Evolutionary conservation across 2,329 filamentous ascomycete genomes (phyloP).

Genomic region (Colletotrichum gigasporum): DNA sequence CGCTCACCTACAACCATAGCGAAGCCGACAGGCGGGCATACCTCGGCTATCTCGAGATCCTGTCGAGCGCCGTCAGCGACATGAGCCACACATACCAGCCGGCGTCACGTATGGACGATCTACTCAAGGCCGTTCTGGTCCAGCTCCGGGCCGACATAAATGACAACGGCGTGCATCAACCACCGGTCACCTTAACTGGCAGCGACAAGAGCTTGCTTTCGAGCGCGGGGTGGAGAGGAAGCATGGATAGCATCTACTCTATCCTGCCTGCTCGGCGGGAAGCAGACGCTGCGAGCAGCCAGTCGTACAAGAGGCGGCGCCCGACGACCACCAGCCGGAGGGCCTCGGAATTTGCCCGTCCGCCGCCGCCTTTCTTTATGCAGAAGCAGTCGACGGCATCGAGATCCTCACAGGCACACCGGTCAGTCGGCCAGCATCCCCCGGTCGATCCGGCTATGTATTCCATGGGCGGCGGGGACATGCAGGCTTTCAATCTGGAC

Average conservation of each 20-base stretch:
- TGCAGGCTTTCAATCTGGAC: slow-evolving; percentile 38
- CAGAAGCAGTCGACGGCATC: slow-evolving; percentile 33
- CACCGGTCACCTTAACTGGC: slow-evolving; percentile 3
- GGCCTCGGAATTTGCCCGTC: slow-evolving; percentile 42
- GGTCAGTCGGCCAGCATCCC: slow-evolving; percentile 27
- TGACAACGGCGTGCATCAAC: not conserved
- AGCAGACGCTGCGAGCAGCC: slow-evolving; percentile 37
- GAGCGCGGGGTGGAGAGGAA: slow-evolving; percentile 9
- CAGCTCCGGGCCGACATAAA: slow-evolving; percentile 50
- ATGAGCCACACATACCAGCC: slow-evolving; percentile 64
- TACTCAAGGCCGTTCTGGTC: slow-evolving; percentile 61
- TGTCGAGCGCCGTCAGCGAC: slow-evolving; percentile 59
- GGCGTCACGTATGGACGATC: slow-evolving; percentile 61
- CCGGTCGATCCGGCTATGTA: slow-evolving; percentile 38
- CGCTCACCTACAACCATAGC: slow-evolving; percentile 47
- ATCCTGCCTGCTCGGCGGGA: slow-evolving; percentile 43
- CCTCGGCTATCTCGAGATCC: slow-evolving; percentile 60
- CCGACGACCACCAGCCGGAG: slow-evolving; percentile 37
- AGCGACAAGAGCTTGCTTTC: not conserved
- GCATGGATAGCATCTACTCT: slow-evolving; percentile 33
- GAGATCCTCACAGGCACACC: slow-evolving; percentile 32
- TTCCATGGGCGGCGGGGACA: slow-evolving; percentile 35
- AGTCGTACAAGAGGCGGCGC: slow-evolving; percentile 42
- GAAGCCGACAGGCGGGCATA: slow-evolving; percentile 49
- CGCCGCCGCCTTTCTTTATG: slow-evolving; percentile 40